phyloP scores from a whole-genome alignment of 129 eudicot species.

The Kitagawia praeruptora region DNA sequence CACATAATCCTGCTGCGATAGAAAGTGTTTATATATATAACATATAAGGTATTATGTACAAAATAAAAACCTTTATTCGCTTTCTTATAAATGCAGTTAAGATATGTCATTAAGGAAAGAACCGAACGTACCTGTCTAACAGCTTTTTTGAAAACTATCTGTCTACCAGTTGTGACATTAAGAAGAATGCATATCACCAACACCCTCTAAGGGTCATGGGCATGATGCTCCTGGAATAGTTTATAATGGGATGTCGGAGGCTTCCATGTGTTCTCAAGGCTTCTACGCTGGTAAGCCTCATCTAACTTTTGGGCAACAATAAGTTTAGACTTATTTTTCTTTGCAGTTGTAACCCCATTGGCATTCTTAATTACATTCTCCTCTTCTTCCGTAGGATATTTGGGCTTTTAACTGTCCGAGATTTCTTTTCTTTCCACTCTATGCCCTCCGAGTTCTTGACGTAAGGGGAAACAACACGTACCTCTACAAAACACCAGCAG shows the following conservation, averaged over 20 bases:
- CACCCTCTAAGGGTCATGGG: conserved; percentile 84
- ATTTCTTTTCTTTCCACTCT: background rate
- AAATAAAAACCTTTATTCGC: too few relatives aligned
- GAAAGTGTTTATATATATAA: too few relatives aligned
- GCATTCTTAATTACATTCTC: background rate
- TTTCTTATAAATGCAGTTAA: too few relatives aligned
- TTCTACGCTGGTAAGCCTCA: conserved; percentile 52
- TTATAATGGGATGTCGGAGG: conserved; percentile 62
- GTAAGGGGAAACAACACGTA: too few relatives aligned
- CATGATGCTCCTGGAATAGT: conserved; percentile 80
- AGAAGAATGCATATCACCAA: conserved; percentile 51
- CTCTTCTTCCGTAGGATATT: background rate
- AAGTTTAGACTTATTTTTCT: conserved; percentile 2
- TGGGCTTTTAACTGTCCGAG: background rate
- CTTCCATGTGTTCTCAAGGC: conserved; percentile 55
- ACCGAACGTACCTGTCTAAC: conserved; percentile 28
- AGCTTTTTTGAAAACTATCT: too few relatives aligned
- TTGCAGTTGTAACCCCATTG: background rate
- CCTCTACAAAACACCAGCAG: too few relatives aligned
- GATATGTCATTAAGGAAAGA: too few relatives aligned
- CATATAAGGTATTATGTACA: too few relatives aligned
- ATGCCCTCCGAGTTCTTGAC: too few relatives aligned
- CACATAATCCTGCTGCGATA: background rate
- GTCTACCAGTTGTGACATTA: conserved; percentile 30
- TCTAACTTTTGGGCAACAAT: conserved; percentile 38